phyloP scores from a whole-genome alignment of 371 early-diverging fungal species.

The Mortierella sp. region DNA sequence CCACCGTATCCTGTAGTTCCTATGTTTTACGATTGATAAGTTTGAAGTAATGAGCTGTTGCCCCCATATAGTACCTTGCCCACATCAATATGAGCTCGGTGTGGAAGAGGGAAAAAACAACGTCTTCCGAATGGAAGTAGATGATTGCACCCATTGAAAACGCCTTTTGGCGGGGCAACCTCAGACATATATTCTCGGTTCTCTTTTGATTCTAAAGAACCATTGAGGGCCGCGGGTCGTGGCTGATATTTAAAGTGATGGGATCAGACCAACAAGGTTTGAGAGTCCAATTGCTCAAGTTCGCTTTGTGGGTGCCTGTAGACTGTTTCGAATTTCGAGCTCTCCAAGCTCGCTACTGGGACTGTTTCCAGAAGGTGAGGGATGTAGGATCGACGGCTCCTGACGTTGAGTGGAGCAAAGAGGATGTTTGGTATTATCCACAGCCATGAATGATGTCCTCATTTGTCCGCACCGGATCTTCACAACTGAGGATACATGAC shows the following conservation, averaged over 20 bases:
- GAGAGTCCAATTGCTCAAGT: background rate
- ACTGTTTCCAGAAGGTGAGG: too few species aligned
- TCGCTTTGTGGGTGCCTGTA: too few species aligned
- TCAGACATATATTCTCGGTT: constrained; percentile 32
- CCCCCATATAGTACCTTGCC: constrained; percentile 46
- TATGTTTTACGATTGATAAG: background rate
- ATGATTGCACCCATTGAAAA: constrained; percentile 25
- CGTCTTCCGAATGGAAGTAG: constrained; percentile 40
- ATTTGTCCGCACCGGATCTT: too few species aligned
- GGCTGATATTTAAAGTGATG: background rate
- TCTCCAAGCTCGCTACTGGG: too few species aligned
- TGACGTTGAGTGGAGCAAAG: too few species aligned
- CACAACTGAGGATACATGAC: too few species aligned
- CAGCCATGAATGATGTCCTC: too few species aligned
- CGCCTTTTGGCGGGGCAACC: constrained; percentile 30
- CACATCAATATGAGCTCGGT: constrained; percentile 36
- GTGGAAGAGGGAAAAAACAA: constrained; percentile 40
- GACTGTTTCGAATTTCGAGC: too few species aligned
- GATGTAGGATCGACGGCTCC: too few species aligned
- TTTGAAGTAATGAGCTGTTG: constrained; percentile 9
- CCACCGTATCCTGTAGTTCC: background rate
- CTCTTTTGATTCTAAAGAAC: constrained; percentile 31
- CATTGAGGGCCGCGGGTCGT: constrained; percentile 3
- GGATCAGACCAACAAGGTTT: background rate
- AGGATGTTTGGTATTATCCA: too few species aligned